Evolutionary conservation across 2,329 filamentous ascomycete genomes (phyloP), one percentile per base, ranked within the genome.

Genomic region (Colletotrichum theobromicola): DNA sequence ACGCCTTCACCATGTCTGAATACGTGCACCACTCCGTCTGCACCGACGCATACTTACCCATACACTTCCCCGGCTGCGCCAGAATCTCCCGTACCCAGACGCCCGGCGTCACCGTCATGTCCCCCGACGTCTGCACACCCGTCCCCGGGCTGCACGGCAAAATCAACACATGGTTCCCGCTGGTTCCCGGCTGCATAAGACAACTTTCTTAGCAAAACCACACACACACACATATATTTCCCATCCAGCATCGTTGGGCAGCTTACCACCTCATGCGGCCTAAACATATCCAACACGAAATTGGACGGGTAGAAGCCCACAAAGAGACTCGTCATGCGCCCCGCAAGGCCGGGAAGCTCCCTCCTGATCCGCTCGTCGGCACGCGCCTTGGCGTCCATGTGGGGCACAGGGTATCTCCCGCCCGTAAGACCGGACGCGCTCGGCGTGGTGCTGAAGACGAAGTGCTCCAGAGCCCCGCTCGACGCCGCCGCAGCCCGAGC

Each of bases 31-130:
- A 21, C n/a, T 50, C 10, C 42, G 12, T 50, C 42, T 50, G 42
- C 42, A 50, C n/a, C 4, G n/a, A 50, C n/a, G 42, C n/a, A 50
- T 50, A 21, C 2, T 21, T 50, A 2, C 42, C 42, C 42, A 46
- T 21, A 13, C n/a, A 46, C 13, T 46, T 46, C 10, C 21, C n/a
- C 0, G 42, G 0, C 1, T 1, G 0, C 3, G 42, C 42, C n/a
- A 46, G 7, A 6, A 46, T 50, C 6, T 50, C 5, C 24, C n/a
- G 42, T 2, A 13, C n/a, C n/a, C n/a, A 50, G 10, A 50, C 13
- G 42, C 42, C 42, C 2, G 42, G 42, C 42, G n/a, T 50, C 9
- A 13, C 42, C 10, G 42, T 50, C 42, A 21, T 21, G 42, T 50
- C 42, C 24, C n/a, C 42, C n/a, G n/a, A 50, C n/a, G n/a, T 13